phyloP scores from a whole-genome alignment of 495 filamentous ascomycete genomes.

The Acidomyces sp. region DNA sequence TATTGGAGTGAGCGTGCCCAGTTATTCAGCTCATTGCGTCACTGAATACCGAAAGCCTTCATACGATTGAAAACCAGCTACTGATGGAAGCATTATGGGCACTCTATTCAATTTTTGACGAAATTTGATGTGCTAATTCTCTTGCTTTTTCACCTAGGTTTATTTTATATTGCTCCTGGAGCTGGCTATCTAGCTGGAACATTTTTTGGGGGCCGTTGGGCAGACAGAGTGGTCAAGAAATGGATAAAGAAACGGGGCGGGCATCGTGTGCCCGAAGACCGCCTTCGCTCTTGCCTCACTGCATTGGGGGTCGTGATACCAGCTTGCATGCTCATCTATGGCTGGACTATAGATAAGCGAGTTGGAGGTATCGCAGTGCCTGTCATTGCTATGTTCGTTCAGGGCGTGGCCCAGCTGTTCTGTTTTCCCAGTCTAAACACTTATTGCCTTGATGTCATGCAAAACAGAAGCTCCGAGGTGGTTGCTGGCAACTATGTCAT shows the following conservation, averaged over 20 bases:
- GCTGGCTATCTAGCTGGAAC: constrained; percentile 57
- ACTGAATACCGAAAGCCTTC: too few relatives aligned
- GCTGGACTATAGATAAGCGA: constrained; percentile 55
- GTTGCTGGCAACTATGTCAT: constrained; percentile 63
- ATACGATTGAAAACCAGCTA: too few relatives aligned
- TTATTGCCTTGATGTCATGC: constrained; percentile 67
- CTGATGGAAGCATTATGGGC: too few relatives aligned
- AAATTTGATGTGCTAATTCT: too few relatives aligned
- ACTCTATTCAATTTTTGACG: too few relatives aligned
- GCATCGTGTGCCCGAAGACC: constrained; percentile 53
- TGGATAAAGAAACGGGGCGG: constrained; percentile 35
- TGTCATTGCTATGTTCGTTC: constrained; percentile 56
- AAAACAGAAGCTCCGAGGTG: constrained; percentile 48
- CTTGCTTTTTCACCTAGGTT: too few relatives aligned
- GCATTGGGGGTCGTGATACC: constrained; percentile 51
- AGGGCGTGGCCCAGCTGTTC: constrained; percentile 60
- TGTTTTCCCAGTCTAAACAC: constrained; percentile 63
- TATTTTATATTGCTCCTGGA: constrained; percentile 65
- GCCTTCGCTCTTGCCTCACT: constrained; percentile 46
- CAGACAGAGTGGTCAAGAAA: constrained; percentile 50
- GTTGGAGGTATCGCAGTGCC: constrained; percentile 55
- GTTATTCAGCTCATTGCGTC: too few relatives aligned
- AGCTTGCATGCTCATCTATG: constrained; percentile 54
- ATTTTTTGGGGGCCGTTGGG: constrained; percentile 58
- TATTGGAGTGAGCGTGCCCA: too few relatives aligned